Evolutionary conservation across 208 protist species (phyloP).

Genomic region (Wallacemonas collosoma): DNA sequence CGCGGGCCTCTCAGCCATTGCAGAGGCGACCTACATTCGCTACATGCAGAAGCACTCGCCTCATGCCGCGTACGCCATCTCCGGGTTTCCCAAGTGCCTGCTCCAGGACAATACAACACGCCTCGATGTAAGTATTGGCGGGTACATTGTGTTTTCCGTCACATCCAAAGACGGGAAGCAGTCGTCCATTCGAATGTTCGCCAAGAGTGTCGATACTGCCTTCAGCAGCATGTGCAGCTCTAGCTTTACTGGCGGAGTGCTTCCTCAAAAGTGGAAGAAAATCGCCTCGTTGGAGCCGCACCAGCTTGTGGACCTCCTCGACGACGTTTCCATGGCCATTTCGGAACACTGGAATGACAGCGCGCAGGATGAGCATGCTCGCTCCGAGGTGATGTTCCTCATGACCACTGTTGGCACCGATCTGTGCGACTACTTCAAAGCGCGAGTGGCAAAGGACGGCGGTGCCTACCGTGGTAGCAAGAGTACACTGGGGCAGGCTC

Average conservation of each 20-base stretch:
- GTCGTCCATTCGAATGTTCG: conserved; percentile 51
- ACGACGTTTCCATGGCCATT: conserved; percentile 78
- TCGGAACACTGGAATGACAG: conserved; percentile 86
- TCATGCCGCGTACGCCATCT: conserved; percentile 46
- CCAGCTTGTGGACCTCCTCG: conserved; percentile 70
- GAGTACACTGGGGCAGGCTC: conserved; percentile 60
- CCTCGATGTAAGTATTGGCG: conserved; percentile 73
- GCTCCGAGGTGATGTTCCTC: conserved; percentile 69
- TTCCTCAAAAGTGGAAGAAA: conserved; percentile 61
- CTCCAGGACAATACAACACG: conserved; percentile 37
- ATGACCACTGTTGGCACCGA: conserved; percentile 78
- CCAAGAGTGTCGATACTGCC: conserved; percentile 54
- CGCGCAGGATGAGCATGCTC: conserved; percentile 75
- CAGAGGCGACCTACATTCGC: conserved; percentile 80
- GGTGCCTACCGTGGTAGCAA: conserved; percentile 64
- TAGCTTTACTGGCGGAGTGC: conserved; percentile 49
- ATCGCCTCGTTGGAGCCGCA: conserved; percentile 44
- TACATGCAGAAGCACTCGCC: conserved; percentile 71
- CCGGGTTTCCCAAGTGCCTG: conserved; percentile 73
- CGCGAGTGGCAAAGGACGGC: conserved; percentile 31
- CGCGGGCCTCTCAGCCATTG: conserved; percentile 57
- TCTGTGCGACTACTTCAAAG: conserved; percentile 73
- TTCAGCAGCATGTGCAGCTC: conserved; percentile 82
- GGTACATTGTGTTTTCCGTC: conserved; percentile 81
- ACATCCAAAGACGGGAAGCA: conserved; percentile 29